Percentiles rank a stretch among this genome's conserved stretches.
phyloP scores from a whole-genome alignment of 768 basidiomycete genomes.

The Amanita pseudoporphyria region DNA sequence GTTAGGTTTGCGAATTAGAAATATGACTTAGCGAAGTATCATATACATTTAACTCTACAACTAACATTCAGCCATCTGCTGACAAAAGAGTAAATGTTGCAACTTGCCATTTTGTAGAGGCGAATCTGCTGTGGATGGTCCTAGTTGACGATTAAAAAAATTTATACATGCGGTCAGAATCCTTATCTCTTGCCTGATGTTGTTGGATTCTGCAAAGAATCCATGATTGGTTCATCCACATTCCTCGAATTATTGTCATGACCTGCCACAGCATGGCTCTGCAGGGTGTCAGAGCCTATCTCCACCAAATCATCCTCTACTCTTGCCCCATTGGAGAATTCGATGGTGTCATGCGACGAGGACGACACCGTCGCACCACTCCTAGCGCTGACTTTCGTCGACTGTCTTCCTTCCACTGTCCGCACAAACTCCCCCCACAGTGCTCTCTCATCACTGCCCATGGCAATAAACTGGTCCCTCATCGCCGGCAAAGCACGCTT shows the following conservation, averaged over 20 bases:
- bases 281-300: slow-evolving; percentile 1
- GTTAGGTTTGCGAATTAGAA: background rate
- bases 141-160: too few relatives aligned
- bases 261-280: background rate
- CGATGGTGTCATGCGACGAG: background rate
- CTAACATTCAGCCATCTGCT: background rate
- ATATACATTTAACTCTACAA: background rate
- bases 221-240: slow-evolving; percentile 7
- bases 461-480: slow-evolving; percentile 41
- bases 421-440: slow-evolving; percentile 52
- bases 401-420: slow-evolving; percentile 42
- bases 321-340: background rate
- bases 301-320: background rate
- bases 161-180: background rate
- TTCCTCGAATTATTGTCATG: background rate
- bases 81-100: background rate
- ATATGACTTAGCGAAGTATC: background rate
- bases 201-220: slow-evolving; percentile 4
- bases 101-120: slow-evolving; percentile 1
- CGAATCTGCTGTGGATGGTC: background rate
- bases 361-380: background rate
- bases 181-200: background rate
- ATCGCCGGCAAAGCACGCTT: slow-evolving; percentile 40
- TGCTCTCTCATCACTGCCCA: slow-evolving; percentile 46
- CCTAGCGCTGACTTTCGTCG: slow-evolving; percentile 16